A percentile compares a stretch with the other conserved stretches of the same genome.
Evolutionary conservation across 83 land plant genomes (phyloP).

Genomic region (Thuja plicata): DNA sequence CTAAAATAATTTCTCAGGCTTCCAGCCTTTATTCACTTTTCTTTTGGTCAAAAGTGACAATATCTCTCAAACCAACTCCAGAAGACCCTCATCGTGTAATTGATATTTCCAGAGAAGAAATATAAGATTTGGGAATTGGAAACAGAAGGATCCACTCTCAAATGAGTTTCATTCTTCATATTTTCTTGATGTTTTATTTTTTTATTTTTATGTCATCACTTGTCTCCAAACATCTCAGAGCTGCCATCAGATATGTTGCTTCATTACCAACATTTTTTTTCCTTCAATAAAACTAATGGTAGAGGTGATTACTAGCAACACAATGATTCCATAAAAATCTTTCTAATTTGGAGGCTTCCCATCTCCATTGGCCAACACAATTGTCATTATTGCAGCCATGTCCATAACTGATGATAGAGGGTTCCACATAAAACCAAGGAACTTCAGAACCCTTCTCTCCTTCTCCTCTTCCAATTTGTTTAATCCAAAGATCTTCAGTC

Average conservation of each 20-base stretch:
- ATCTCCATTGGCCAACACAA: constrained; percentile 67
- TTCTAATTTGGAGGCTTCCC: constrained; percentile 57
- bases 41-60: no score
- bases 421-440: constrained; percentile 84
- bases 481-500: constrained; percentile 45
- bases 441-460: constrained; percentile 62
- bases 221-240: no score
- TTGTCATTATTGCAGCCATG: constrained; percentile 76
- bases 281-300: constrained; percentile 55
- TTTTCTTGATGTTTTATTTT: no score
- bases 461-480: constrained; percentile 59
- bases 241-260: constrained; percentile 61
- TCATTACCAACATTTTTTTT: constrained; percentile 59
- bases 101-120: no score
- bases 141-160: no score
- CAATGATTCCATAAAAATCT: constrained; percentile 49
- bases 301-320: constrained; percentile 50
- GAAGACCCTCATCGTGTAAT: no score
- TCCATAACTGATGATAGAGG: constrained; percentile 85
- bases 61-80: no score
- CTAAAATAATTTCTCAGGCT: no score
- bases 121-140: no score
- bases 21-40: no score
- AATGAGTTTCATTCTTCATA: no score
- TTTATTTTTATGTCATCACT: no score